Percentiles rank a stretch among this genome's conserved stretches.
These are phyloP conservation scores for Elaeis oleifera DNA, from an alignment of 202 grass and related monocot species.

Conservation along the genomic window DNA sequence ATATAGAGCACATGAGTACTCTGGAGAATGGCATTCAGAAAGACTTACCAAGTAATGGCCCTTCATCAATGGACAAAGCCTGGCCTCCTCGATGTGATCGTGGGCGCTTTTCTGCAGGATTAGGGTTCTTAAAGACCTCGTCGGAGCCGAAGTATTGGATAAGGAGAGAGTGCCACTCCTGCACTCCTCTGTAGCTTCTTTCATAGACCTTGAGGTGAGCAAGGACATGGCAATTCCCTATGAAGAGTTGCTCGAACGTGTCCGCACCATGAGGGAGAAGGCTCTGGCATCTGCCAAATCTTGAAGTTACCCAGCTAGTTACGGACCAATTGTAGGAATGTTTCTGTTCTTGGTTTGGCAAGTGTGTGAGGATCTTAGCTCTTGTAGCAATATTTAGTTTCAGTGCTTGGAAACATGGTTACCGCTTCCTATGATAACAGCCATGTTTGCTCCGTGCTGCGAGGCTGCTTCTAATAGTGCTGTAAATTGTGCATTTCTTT, in stretches of 20 bases:
- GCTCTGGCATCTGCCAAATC: neutral
- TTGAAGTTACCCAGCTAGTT: no score
- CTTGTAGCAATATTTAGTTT: no score
- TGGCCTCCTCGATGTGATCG: conserved; percentile 1
- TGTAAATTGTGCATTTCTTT: no score
- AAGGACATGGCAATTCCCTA: conserved; percentile 23
- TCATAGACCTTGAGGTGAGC: neutral
- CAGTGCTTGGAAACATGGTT: no score
- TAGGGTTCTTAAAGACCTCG: neutral
- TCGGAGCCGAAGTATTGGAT: neutral
- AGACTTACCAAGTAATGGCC: neutral
- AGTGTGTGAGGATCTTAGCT: no score
- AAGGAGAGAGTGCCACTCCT: neutral
- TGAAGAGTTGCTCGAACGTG: conserved; percentile 16
- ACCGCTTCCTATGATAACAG: no score
- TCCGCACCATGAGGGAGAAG: conserved; percentile 17
- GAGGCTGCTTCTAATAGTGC: no score
- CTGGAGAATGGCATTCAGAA: neutral
- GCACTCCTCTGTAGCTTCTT: neutral
- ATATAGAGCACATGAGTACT: neutral
- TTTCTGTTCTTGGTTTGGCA: no score
- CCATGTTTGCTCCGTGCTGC: no score
- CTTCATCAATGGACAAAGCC: neutral
- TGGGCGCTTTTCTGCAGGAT: no score
- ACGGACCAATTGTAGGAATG: no score